Evolutionary conservation across 2,329 filamentous ascomycete species (phyloP), one percentile per base, ranked within the genome.

Genomic region (Xylaria sp.): DNA sequence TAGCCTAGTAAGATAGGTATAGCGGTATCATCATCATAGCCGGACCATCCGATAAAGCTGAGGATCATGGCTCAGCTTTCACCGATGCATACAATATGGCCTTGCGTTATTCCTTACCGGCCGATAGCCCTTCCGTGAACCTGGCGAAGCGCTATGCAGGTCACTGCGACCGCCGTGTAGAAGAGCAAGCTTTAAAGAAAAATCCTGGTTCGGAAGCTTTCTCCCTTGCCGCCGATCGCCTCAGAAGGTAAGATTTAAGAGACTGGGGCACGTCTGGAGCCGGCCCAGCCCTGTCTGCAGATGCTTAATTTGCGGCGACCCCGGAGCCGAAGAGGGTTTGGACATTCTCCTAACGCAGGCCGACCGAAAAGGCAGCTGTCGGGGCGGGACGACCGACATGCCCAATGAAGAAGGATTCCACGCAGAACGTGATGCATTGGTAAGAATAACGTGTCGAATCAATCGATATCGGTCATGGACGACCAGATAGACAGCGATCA

Each of bases 351-450:
- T 32, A 28, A 61, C 51, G 59, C 48, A 67, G 12, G 46, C 64
- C 64, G 48, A 67, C 68, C n/a, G 64, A 67, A 70, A 61, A 52
- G 68, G 68, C 64, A 70, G 55, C 64, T 64, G 48, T 64, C 68
- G 68, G 68, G 55, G 37, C 25, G 34, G 52, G 64, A 67, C 20
- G 68, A 51, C 64, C 68, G 68, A 70, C 64, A 67, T 64, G 56
- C 68, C 67, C 28, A 64, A 63, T 64, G 55, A 57, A 70, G 68
- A 37, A 28, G 28, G 20, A 59, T 51, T 41, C 10, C 12, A 69
- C 37, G 67, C 34, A 46, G 23, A 23, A 44, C 51, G 58, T 41
- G 20, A n/a, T 18, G 32, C 25, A 57, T 20, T 18, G 61, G 28
- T 5, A 10, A 9, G 3, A 18, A 32, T 6, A 52, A 20, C 41